A percentile compares a stretch with the other conserved stretches of the same genome.
Evolutionary conservation across 305 asterid species (phyloP).

Genomic region (Fraxinus latifolia): DNA sequence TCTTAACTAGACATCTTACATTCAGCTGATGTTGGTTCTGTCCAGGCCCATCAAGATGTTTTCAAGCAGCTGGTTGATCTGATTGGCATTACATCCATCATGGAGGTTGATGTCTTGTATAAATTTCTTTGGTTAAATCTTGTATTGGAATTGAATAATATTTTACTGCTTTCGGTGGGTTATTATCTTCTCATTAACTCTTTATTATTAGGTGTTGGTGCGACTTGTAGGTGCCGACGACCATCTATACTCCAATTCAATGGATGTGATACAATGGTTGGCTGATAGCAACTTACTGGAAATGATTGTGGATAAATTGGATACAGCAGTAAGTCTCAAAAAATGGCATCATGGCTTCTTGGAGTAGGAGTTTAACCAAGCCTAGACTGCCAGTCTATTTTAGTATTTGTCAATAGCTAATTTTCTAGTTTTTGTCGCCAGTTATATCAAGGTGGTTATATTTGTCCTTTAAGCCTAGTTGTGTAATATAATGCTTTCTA

Average conservation of each 20-base stretch:
- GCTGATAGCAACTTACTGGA: conserved; percentile 87
- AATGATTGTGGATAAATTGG: conserved; percentile 94
- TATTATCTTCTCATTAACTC: conserved; percentile 29
- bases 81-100: conserved; percentile 94
- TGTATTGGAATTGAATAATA: neutral
- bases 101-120: conserved; percentile 68
- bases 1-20: neutral
- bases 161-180: conserved; percentile 8
- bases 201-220: conserved; percentile 72
- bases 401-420: neutral
- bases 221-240: conserved; percentile 93
- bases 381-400: neutral
- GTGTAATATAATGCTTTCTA: neutral
- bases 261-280: conserved; percentile 96
- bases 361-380: conserved; percentile 11
- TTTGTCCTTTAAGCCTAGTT: neutral
- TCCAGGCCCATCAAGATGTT: conserved; percentile 75
- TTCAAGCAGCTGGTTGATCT: conserved; percentile 87
- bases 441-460: conserved; percentile 3
- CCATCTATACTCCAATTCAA: conserved; percentile 74
- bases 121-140: neutral
- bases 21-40: conserved; percentile 17
- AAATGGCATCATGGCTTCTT: conserved; percentile 10
- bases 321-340: conserved; percentile 53
- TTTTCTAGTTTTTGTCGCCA: conserved; percentile 13